A percentile compares a stretch with the other conserved stretches of the same genome.
phyloP scores from a whole-genome alignment of 805 yeast genomes.

The Wickerhamomyces queroliae region DNA sequence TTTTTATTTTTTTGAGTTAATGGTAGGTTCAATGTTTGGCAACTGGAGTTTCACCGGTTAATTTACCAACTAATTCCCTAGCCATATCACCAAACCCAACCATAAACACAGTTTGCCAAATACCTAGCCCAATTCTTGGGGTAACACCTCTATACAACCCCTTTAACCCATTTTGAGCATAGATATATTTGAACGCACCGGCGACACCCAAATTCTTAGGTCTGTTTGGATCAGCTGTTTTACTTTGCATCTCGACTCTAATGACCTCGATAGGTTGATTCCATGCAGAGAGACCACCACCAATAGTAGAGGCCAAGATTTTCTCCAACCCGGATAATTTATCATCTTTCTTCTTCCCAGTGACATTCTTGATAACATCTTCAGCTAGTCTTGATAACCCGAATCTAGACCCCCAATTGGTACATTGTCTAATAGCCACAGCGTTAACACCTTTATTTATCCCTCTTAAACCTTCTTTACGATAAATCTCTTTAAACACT shows the following conservation, averaged over 20 bases:
- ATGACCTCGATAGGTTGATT: constrained; percentile 98
- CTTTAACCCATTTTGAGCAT: constrained; percentile 72
- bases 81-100: constrained; percentile 97
- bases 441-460: constrained; percentile 98
- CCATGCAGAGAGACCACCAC: constrained; percentile 98
- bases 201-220: constrained; percentile 84
- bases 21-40: constrained; percentile 26
- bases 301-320: constrained; percentile 77
- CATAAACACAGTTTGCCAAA: constrained; percentile 99
- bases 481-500: constrained; percentile 81
- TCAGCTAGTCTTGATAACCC: constrained; percentile 92
- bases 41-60: constrained; percentile 55
- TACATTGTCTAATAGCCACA: constrained; percentile 97
- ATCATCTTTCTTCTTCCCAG: constrained; percentile 55
- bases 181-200: constrained; percentile 77
- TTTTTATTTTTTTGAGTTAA: neutral
- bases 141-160: constrained; percentile 96
- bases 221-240: constrained; percentile 90
- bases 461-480: constrained; percentile 86
- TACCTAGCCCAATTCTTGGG: constrained; percentile 93
- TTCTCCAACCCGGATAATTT: constrained; percentile 74
- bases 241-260: constrained; percentile 96
- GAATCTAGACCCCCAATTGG: constrained; percentile 98
- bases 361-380: constrained; percentile 61
- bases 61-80: constrained; percentile 56